phyloP scores from a whole-genome alignment of 176 grass and related monocot species.

The Aegilops speltoides region DNA sequence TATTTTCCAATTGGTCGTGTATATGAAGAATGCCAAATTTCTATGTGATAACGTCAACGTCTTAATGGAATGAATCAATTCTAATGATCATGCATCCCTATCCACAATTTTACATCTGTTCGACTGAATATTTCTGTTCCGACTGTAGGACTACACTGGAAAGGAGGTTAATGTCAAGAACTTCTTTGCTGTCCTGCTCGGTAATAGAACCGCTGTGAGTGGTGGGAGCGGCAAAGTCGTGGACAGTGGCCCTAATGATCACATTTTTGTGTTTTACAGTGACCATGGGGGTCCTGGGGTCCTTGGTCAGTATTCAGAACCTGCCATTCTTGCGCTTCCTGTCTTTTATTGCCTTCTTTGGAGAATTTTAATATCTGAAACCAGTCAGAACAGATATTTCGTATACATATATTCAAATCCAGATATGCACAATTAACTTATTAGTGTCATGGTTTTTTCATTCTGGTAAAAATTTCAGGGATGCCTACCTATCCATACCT shows the following conservation, averaged over 20 bases:
- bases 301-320: conserved; percentile 67
- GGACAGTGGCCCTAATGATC: conserved; percentile 89
- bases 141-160: conserved; percentile 84
- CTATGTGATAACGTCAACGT: conserved; percentile 6
- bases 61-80: conserved; percentile 14
- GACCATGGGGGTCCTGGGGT: conserved; percentile 94
- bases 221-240: conserved; percentile 96
- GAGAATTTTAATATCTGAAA: not conserved
- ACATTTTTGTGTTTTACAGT: conserved; percentile 94
- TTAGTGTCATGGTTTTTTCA: conserved; percentile 9
- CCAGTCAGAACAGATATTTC: not conserved
- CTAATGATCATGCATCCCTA: not conserved
- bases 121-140: not conserved
- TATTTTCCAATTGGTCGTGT: conserved; percentile 18
- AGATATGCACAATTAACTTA: conserved; percentile 6
- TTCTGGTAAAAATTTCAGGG: conserved; percentile 46
- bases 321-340: conserved; percentile 8
- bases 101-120: conserved; percentile 1
- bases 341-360: not conserved
- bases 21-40: not conserved
- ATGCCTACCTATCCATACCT: conserved; percentile 97
- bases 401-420: not conserved
- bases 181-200: conserved; percentile 89
- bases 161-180: conserved; percentile 75
- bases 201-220: conserved; percentile 71